Evolutionary conservation across 331 rosid genomes (phyloP).

Genomic region (Phaseolus coccineus): DNA sequence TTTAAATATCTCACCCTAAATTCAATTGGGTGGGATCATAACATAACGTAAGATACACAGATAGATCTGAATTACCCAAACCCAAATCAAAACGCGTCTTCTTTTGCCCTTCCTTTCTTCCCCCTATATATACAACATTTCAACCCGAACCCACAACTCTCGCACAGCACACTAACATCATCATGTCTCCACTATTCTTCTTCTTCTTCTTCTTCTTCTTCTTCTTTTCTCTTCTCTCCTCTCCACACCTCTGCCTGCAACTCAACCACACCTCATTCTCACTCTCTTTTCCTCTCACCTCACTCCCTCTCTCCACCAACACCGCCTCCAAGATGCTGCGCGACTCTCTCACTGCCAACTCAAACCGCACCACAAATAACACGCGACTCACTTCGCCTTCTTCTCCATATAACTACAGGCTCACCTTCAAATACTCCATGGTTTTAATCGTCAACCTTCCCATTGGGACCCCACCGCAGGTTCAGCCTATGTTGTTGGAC

Average conservation of each 20-base stretch:
- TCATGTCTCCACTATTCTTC: not conserved
- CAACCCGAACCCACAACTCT: not conserved
- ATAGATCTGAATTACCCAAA: conserved; percentile 5
- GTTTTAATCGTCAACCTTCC: conserved; percentile 76
- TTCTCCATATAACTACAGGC: conserved; percentile 55
- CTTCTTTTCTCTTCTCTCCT: conserved; percentile 24
- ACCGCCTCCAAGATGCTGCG: conserved; percentile 36
- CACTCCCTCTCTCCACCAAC: conserved; percentile 45
- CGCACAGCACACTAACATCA: not conserved
- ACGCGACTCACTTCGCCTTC: conserved; percentile 21
- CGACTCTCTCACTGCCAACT: conserved; percentile 41
- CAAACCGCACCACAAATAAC: not conserved
- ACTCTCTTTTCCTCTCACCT: conserved; percentile 65
- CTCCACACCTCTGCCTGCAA: not conserved
- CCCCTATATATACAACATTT: conserved; percentile 38
- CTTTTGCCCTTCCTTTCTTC: conserved; percentile 34
- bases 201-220: conserved; percentile 39
- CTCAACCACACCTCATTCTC: conserved; percentile 43
- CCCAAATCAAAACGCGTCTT: conserved; percentile 67
- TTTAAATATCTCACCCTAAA: conserved; percentile 13
- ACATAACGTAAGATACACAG: not conserved
- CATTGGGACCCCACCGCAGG: conserved; percentile 89
- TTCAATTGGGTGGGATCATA: conserved; percentile 15
- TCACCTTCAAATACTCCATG: conserved; percentile 66
- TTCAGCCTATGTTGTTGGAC: conserved; percentile 77